Conservation (phyloP, 2,329 filamentous ascomycete species). For the Penicillium sp. region DNA sequence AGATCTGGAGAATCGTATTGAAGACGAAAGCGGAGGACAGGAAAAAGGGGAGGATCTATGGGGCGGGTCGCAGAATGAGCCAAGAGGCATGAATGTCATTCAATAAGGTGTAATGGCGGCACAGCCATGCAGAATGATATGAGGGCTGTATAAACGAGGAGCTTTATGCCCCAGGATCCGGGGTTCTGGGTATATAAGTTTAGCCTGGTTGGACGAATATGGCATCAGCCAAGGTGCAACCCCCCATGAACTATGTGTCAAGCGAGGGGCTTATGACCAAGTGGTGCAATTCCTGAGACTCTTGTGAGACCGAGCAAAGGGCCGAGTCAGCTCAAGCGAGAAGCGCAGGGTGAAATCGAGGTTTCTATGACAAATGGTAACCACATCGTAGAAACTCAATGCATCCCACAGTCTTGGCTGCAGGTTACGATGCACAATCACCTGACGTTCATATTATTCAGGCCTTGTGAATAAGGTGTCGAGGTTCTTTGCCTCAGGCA, state of each 20-base stretch:
- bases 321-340: constrained; percentile 2
- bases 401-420: neutral
- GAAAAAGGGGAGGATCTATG: constrained; percentile 7
- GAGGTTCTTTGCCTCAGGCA: too few species aligned
- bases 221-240: constrained; percentile 13
- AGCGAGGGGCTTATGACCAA: constrained; percentile 16
- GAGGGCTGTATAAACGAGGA: constrained; percentile 1
- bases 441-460: neutral
- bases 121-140: constrained; percentile 14
- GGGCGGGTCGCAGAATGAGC: constrained; percentile 7
- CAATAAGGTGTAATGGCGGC: constrained; percentile 8
- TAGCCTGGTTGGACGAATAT: constrained; percentile 17
- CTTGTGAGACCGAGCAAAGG: constrained; percentile 11
- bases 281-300: constrained; percentile 8
- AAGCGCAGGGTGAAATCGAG: constrained; percentile 1
- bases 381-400: constrained; percentile 1
- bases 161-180: constrained; percentile 19
- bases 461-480: neutral
- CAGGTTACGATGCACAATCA: neutral
- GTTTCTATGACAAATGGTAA: constrained; percentile 19
- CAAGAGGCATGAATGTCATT: constrained; percentile 9
- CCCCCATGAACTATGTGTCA: constrained; percentile 12
- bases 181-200: constrained; percentile 16
- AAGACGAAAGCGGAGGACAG: neutral
- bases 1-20: neutral